phyloP scores from a whole-genome alignment of 805 yeast species.

The Saccharomycopsis fermentans region DNA sequence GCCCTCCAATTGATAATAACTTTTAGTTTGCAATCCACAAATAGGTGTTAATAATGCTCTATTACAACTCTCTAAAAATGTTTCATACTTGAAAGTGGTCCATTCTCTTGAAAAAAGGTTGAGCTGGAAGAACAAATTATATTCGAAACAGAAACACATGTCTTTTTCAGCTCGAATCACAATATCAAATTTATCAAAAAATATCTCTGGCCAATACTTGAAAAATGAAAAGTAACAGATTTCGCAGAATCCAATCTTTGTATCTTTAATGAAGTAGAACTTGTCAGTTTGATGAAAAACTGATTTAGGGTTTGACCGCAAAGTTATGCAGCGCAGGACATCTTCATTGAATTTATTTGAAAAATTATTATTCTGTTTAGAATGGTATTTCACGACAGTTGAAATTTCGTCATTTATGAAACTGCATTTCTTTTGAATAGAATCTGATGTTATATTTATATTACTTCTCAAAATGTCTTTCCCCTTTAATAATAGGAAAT shows the following conservation, averaged over 20 bases:
- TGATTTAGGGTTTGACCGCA: not conserved
- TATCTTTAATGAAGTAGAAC: not conserved
- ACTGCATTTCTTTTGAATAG: not conserved
- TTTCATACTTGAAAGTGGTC: not conserved
- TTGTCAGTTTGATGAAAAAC: not conserved
- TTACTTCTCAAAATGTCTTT: not conserved
- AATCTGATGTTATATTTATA: not conserved
- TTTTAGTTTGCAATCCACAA: not conserved
- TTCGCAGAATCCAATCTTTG: not conserved
- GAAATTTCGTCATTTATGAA: not conserved
- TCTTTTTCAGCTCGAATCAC: not conserved
- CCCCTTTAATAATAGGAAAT: not conserved
- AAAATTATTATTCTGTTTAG: not conserved
- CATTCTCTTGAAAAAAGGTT: not conserved
- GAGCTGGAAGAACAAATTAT: not conserved
- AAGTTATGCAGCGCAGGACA: not conserved
- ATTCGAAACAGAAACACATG: not conserved
- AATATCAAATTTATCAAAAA: not conserved
- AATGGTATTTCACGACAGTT: not conserved
- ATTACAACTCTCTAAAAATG: not conserved
- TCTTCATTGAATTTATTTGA: not conserved
- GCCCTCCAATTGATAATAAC: not conserved
- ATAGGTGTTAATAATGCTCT: not conserved
- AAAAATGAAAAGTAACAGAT: not conserved
- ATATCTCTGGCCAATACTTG: not conserved